phyloP scores from a whole-genome alignment of 495 filamentous ascomycete genomes.

The Margaritispora aquatica region DNA sequence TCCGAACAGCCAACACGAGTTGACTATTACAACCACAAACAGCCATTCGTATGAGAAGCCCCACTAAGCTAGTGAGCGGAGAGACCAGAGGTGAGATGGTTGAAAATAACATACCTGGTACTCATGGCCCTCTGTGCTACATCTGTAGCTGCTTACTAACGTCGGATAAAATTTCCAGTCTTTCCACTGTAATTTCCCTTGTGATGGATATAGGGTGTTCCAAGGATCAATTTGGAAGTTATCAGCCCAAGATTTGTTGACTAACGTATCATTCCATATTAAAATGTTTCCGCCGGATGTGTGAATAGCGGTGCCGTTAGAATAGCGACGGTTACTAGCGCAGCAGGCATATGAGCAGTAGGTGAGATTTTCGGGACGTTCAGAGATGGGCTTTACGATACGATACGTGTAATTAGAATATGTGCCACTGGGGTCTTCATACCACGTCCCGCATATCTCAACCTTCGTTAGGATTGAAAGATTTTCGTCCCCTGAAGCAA shows the following conservation, averaged over 20 bases:
- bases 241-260: background rate
- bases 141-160: background rate
- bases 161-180: background rate
- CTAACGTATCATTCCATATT: too few relatives aligned
- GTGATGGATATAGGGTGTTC: too few relatives aligned
- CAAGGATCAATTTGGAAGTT: background rate
- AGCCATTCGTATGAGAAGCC: conserved; percentile 15
- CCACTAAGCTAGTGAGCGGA: conserved; percentile 1
- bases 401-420: background rate
- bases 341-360: too few relatives aligned
- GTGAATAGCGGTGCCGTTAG: too few relatives aligned
- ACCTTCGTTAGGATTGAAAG: background rate
- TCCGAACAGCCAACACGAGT: background rate
- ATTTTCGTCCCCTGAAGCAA: background rate
- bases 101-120: background rate
- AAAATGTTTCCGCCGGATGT: too few relatives aligned
- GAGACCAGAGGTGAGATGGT: background rate
- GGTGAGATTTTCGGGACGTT: too few relatives aligned
- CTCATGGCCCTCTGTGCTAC: background rate
- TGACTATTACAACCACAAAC: conserved; percentile 1
- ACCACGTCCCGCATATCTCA: background rate
- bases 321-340: background rate
- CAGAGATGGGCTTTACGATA: too few relatives aligned
- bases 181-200: background rate
- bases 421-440: background rate